These are phyloP conservation scores for Penicillium flavigenum DNA, from an alignment of 495 filamentous ascomycete species.

Conservation along the genomic window DNA sequence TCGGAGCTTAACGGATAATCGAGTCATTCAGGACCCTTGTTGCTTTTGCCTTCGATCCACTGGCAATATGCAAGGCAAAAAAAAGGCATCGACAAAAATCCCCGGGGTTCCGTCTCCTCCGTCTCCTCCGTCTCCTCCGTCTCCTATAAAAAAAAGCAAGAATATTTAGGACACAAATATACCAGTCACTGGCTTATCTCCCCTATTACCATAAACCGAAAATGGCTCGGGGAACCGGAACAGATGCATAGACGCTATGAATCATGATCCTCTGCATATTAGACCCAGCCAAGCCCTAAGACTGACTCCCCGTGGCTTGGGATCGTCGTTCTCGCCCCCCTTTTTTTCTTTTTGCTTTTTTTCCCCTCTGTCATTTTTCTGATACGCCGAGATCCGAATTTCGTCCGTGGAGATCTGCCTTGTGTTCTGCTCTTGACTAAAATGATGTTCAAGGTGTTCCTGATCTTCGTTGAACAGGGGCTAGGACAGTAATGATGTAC, in stretches of 20 bases:
- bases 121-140: not conserved
- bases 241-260: conserved; percentile 15
- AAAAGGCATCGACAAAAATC: not conserved
- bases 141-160: too few species aligned
- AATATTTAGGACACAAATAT: not conserved
- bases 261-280: conserved; percentile 12
- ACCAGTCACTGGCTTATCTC: not conserved
- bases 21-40: not conserved
- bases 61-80: not conserved
- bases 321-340: conserved; percentile 18
- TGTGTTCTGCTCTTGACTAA: not conserved
- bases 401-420: conserved; percentile 17
- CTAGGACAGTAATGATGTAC: not conserved
- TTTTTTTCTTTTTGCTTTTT: conserved; percentile 6
- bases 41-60: not conserved
- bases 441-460: not conserved
- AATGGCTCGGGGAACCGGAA: conserved; percentile 1
- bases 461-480: conserved; percentile 17
- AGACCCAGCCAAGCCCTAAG: conserved; percentile 16
- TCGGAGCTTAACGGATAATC: not conserved
- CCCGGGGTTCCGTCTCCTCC: not conserved
- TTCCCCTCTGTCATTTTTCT: not conserved
- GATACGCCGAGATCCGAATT: conserved; percentile 19
- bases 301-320: conserved; percentile 20
- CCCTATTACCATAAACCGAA: not conserved